Base-by-base conservation (phyloP, 192 early-diverging fungal genomes). In the Linnemannia zychae region DNA sequence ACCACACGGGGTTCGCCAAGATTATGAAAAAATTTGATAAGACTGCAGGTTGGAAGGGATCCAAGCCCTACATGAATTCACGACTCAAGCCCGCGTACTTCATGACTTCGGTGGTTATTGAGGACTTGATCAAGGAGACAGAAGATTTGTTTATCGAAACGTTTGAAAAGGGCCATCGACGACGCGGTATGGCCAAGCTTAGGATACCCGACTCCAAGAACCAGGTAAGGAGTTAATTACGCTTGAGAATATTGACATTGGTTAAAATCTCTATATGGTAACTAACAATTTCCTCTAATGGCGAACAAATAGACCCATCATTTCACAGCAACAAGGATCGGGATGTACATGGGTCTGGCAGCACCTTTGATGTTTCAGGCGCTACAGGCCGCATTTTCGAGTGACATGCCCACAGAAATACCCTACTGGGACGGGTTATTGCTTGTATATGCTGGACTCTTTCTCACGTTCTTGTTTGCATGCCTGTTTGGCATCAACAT, bases 11-110 rank as follows among this genome's bases (percentile, higher is more conserved):
- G 9, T 94, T 94, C 36, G 86, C 90, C 70, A 95, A 96, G 82
- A 93, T 94, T 73, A 84, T 96, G 15, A 94, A 95, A 63, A 96
- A 96, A 87, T 96, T 93, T 88, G 94, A 95, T 74, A 94, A 94
- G 85, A 90, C 91, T 16, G 90, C 88, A 6, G 79, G 70, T 22
- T 78, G 77, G 75, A 77, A 79, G 68, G 75, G 70, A 22, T 80
- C 67, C 37, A 82, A 80, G 57, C 17, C 74, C 1, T 85, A 72
- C 18, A 50, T 79, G 74, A 76, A 76, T 38, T 76, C 73, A 24
- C 75, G 72, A 31, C 53, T 85, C 1, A 71, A 69, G 67, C 68
- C 68, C 0, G 72, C 81, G 74, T 76, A 94, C 77, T 95, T 95
- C 80, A 88, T 89, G 72, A 91, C 83, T 20, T 92, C 92, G n/a